Conservation (phyloP, 2,329 filamentous ascomycete genomes). For the Xylaria sp. region DNA sequence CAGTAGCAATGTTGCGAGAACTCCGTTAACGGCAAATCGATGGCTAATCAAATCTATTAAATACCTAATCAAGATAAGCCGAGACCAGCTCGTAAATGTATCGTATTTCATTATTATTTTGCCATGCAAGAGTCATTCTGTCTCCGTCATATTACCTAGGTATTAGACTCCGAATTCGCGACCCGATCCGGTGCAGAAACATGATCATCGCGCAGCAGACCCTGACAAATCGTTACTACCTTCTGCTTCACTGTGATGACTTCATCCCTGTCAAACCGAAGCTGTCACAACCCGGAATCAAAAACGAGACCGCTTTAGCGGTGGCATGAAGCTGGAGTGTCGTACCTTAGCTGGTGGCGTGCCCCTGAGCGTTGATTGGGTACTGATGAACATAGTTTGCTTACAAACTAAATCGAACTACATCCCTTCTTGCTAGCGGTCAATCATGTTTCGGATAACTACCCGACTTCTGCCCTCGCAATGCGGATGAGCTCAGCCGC, state of each 20-base stretch:
- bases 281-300: too few species aligned
- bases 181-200: neutral
- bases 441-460: too few species aligned
- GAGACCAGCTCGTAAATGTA: neutral
- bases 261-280: too few species aligned
- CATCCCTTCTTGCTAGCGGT: too few species aligned
- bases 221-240: neutral
- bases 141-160: neutral
- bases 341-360: too few species aligned
- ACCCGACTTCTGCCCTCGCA: too few species aligned
- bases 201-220: neutral
- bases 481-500: too few species aligned
- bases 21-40: conserved; percentile 3
- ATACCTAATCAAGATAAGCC: neutral
- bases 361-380: too few species aligned
- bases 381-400: too few species aligned
- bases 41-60: neutral
- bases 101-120: neutral
- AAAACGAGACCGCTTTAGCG: too few species aligned
- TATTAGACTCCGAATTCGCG: neutral
- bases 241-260: neutral
- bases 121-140: neutral
- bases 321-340: too few species aligned
- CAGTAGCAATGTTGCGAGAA: neutral
- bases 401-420: too few species aligned